phyloP scores from a whole-genome alignment of 176 grass and related monocot species.

The barley (Hordeum vulgare) region DNA sequence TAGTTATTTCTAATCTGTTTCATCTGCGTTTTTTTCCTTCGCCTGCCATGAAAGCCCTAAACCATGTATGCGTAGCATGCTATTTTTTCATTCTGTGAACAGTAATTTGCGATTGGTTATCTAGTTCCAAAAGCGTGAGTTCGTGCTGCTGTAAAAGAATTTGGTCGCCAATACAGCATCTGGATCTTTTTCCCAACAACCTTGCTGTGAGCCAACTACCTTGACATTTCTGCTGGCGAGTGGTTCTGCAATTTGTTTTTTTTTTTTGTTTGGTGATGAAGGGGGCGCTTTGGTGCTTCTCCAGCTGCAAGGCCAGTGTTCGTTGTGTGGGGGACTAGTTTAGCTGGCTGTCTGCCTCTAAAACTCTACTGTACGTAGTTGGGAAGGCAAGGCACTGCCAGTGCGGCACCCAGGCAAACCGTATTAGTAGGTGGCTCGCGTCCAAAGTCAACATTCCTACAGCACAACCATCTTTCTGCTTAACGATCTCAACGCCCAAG shows the following conservation, averaged over 20 bases:
- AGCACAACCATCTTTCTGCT: conserved; percentile 25
- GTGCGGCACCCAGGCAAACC: neutral
- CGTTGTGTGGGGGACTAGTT: conserved; percentile 7
- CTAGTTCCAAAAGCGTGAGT: too few species aligned
- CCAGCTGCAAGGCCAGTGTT: neutral
- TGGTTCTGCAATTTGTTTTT: too few species aligned
- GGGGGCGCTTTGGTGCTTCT: neutral
- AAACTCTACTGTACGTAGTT: neutral
- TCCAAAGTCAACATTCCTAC: conserved; percentile 3
- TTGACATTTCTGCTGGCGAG: neutral
- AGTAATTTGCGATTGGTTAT: neutral
- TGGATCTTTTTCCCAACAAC: neutral
- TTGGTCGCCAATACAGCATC: conserved; percentile 6
- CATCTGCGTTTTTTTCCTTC: neutral
- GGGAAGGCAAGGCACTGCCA: neutral
- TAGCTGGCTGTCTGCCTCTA: neutral
- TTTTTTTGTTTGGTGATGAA: neutral
- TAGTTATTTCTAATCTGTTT: neutral
- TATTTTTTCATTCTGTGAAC: neutral
- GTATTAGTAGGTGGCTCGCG: neutral
- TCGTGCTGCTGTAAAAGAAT: neutral
- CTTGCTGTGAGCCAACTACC: conserved; percentile 27
- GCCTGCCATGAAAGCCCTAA: too few species aligned
- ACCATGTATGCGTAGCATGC: too few species aligned
- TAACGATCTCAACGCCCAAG: neutral